Evolutionary conservation across 2,329 filamentous ascomycete genomes (phyloP), one percentile per base, ranked within the genome.

Genomic region (Neocatenulostroma microsporum): DNA sequence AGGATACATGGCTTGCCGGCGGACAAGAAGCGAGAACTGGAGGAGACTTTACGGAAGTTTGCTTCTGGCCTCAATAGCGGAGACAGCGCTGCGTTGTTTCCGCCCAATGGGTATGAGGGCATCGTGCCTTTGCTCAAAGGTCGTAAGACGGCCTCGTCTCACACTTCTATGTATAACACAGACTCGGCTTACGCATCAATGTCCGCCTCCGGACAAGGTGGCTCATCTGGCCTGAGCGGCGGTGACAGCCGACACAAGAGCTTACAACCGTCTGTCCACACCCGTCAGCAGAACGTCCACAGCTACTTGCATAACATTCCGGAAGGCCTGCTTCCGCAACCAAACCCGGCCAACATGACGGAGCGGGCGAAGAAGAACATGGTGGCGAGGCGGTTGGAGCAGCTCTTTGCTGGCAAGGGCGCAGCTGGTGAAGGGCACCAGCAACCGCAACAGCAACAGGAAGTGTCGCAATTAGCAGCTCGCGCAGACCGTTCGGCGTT

Each of bases 301-400:
- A 77, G 67, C 2, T 87, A 84, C 46, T 62, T 87, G 2, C 72
- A 79, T 31, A 80, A 86, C 33, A 86, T 87, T 4, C 82, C 82
- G 0, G 72, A 78, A 44, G 78, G 80, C 0, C 54, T 87, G 0
- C 67, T 84, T 24, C 80, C 82, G 0, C 72, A 73, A 9, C 69
- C 73, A 28, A 49, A 48, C 17, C 49, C 55, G 8, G 65, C 70
- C 17, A 56, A 55, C 11, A 75, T 87, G 73, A 78, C 78, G 0
- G 84, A 89, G 11, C 79, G 76, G 46, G 73, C 82, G 5, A 85
- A 77, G 63, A 86, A 84, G 64, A 85, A 80, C 54, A 54, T 87
- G 14, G 80, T 89, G 0, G 85, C 89, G 2, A 73, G 76, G 36
- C 73, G 83, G 2, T 59, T 93, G 5, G 85, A 93, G 52, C 82